These are phyloP conservation scores for Penicillium arizonense DNA, from an alignment of 495 filamentous ascomycete species.

Conservation along the genomic window DNA sequence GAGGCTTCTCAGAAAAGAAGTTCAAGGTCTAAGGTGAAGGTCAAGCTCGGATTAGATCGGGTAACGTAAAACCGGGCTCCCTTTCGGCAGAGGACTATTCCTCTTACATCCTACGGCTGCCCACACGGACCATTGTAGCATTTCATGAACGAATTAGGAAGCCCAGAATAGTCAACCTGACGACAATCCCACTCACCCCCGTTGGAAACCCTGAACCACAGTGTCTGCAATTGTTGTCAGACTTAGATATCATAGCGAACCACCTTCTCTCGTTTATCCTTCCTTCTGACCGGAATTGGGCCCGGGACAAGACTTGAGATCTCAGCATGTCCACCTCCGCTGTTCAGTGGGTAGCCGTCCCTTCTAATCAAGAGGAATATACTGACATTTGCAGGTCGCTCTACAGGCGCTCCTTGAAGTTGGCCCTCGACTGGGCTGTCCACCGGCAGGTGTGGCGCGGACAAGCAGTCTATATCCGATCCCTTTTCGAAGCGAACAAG, in stretches of 20 bases:
- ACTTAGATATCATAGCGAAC: background rate
- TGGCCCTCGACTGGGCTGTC: conserved; percentile 91
- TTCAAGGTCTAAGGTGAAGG: conserved; percentile 1
- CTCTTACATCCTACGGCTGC: conserved; percentile 32
- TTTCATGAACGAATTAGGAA: conserved; percentile 26
- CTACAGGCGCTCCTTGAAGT: conserved; percentile 89
- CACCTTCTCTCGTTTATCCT: background rate
- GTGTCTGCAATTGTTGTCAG: background rate
- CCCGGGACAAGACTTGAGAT: conserved; percentile 4
- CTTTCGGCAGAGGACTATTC: conserved; percentile 38
- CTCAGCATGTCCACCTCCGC: conserved; percentile 38
- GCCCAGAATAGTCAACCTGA: conserved; percentile 28
- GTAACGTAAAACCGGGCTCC: conserved; percentile 4
- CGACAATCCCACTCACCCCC: background rate
- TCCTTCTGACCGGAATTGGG: conserved; percentile 5
- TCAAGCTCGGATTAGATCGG: conserved; percentile 13
- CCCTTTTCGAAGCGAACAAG: conserved; percentile 92
- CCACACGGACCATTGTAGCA: conserved; percentile 21
- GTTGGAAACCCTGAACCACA: background rate
- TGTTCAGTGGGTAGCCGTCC: conserved; percentile 31
- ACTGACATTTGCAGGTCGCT: conserved; percentile 63
- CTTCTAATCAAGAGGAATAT: background rate
- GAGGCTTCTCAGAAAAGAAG: conserved; percentile 9
- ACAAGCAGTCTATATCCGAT: conserved; percentile 93
- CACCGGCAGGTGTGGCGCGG: conserved; percentile 89